Base-by-base conservation (phyloP, 2,329 filamentous ascomycete genomes). In the Colletotrichum noveboracense region DNA sequence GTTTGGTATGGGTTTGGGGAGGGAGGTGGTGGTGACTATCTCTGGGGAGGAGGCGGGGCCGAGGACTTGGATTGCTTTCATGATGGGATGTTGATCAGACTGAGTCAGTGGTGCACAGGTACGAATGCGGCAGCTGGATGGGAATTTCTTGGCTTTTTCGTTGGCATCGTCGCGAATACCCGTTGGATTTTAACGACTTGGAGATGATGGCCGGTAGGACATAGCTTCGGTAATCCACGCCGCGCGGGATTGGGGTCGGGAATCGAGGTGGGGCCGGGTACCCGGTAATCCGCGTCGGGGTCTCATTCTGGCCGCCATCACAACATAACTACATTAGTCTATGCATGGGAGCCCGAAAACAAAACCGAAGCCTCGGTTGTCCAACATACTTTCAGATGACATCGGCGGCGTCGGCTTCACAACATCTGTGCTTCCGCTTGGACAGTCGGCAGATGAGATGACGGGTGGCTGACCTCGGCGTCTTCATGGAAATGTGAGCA, bases 11-110 rank as follows among this genome's bases (percentile, higher is more conserved):
- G 83, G 82, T 0, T 64, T 77, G 3, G 80, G 56, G 3, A 82
- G 34, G 0, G 76, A 67, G 1, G 61, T 8, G 16, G 69, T 78
- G 55, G 77, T 70, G 18, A 28, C 68, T 24, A 84, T 68, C 1
- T 75, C 38, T 4, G 79, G 80, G 30, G 76, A 74, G 0, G 68
- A 70, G 1, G 72, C 77, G n/a, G 78, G 76, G 24, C 82, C 83
- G 0, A 81, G 65, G 30, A 85, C 76, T 55, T 84, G 81, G 18
- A 85, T 75, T 9, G 83, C 83, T 56, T 80, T 83, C 84, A 85
- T 74, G 18, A 14, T 36, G 83, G 55, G 7, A 16, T 26, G 0
- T 6, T 38, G 12, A 24, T 48, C 28, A 4, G n/a, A 8, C 13
- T 18, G 34, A 36, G 32, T n/a, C n/a, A n/a, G n/a, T n/a, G n/a